phyloP scores from a whole-genome alignment of 2,329 filamentous ascomycete species.

The Clathrospora elynae region DNA sequence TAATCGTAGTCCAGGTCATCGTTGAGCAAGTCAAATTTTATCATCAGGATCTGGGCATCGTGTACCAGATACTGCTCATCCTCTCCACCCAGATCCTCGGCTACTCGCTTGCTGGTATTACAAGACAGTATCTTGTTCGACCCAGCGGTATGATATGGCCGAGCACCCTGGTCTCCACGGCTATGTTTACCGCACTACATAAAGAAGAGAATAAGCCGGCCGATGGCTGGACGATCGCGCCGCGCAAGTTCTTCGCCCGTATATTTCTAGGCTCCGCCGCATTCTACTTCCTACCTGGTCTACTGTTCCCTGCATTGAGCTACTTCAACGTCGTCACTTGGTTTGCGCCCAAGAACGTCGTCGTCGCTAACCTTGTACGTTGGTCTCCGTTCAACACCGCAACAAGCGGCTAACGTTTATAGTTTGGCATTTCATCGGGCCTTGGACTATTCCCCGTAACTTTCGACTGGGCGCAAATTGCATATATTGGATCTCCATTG shows the following conservation, averaged over 20 bases:
- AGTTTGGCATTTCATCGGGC: conserved; percentile 82
- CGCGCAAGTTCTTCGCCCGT: conserved; percentile 82
- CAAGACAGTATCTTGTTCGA: conserved; percentile 78
- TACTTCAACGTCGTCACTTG: conserved; percentile 90
- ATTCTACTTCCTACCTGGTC: conserved; percentile 85
- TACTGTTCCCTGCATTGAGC: conserved; percentile 81
- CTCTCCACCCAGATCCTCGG: conserved; percentile 86
- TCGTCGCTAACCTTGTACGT: conserved; percentile 74
- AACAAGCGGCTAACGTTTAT: conserved; percentile 11
- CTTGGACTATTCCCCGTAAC: conserved; percentile 83
- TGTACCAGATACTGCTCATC: conserved; percentile 81
- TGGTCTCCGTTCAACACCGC: neutral
- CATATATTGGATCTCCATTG: conserved; percentile 82
- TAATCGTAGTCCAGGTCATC: conserved; percentile 62
- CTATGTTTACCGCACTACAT: conserved; percentile 87
- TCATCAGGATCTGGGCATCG: conserved; percentile 74
- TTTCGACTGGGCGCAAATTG: conserved; percentile 91
- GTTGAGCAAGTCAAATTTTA: conserved; percentile 91
- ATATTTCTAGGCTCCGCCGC: conserved; percentile 72
- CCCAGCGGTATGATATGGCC: conserved; percentile 93
- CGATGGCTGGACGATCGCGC: conserved; percentile 79
- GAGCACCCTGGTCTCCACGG: conserved; percentile 82
- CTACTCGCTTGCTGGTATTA: conserved; percentile 83
- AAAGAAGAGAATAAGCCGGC: conserved; percentile 81
- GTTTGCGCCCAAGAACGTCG: conserved; percentile 85